A percentile compares a stretch with the other conserved stretches of the same genome.
phyloP scores from a whole-genome alignment of 1,284 basidiomycete species.

The Malassezia psittaci region DNA sequence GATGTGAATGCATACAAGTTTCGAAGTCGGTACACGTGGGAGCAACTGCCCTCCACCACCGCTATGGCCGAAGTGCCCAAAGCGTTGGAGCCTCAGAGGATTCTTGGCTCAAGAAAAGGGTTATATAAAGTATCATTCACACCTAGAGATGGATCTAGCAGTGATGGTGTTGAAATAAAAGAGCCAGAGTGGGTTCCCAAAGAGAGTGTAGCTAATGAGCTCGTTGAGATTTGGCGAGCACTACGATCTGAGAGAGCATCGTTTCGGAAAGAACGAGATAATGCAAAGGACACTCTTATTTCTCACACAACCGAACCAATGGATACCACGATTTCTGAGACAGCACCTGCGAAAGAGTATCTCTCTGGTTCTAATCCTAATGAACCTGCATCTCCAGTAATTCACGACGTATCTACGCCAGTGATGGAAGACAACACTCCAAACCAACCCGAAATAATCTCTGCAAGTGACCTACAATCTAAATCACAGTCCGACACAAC shows the following conservation, averaged over 20 bases:
- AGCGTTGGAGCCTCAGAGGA: conserved; percentile 5
- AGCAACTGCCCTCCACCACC: background rate
- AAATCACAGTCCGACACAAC: too few relatives aligned
- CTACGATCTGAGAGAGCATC: conserved; percentile 1
- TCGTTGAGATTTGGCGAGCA: conserved; percentile 8
- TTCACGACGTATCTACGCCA: too few relatives aligned
- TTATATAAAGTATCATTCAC: conserved; percentile 15
- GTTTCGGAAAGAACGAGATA: background rate
- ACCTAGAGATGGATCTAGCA: background rate
- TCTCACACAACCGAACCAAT: too few relatives aligned
- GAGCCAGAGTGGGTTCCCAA: conserved; percentile 15
- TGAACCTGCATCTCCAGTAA: too few relatives aligned
- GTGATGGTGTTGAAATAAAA: background rate
- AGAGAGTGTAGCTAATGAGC: background rate
- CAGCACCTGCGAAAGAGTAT: too few relatives aligned
- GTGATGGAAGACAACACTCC: too few relatives aligned
- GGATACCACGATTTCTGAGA: too few relatives aligned
- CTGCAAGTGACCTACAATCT: too few relatives aligned
- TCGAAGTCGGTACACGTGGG: too few relatives aligned
- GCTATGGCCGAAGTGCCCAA: background rate
- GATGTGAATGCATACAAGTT: conserved; percentile 57
- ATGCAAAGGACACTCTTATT: too few relatives aligned
- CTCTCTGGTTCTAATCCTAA: too few relatives aligned
- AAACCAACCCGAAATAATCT: too few relatives aligned
- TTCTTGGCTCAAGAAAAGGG: conserved; percentile 15